Base-by-base conservation (phyloP, 176 grass and related monocot species). In the Leersia perrieri region DNA sequence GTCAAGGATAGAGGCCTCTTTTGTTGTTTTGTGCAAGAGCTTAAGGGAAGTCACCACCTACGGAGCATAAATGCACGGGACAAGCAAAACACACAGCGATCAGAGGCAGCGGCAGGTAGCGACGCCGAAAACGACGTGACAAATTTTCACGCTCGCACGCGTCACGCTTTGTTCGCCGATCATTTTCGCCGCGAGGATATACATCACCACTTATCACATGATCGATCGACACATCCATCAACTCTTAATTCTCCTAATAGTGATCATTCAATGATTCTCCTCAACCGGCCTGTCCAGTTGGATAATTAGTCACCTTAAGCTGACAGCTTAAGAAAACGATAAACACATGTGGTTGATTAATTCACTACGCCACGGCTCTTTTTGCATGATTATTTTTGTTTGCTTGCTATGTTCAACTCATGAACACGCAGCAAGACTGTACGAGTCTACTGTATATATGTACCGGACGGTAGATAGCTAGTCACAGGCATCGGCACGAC, bases 81-180 rank as follows among this genome's bases (percentile, higher is more conserved):
- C 57, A 60, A 15, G 70, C n/a, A 62, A 12, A 39, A 3, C 49
- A 64, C 6, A 39, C 62, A 49, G 11, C 62, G 11, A 51, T 41
- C 5, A 3, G n/a, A n/a, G n/a, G 69, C 76, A 18, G 55, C 5
- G 5, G 69, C 60, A 30, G n/a, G 18, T 38, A 66, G 69, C 14
- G 51, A 75, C 60, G 49, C 49, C 25, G 72, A 64, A 11, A 36
- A 73, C 23, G 80, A 78, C 66, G 22, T 26, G 57, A 55, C 42
- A 49, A 26, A 18, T 66, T 57, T 62, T 9, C 20, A 3, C 29
- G 51, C 64, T 32, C 73, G 55, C 35, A 77, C 26, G 42, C 76
- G 27, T 87, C 66, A 27, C 51, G 22, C 25, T 57, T 83, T 8
- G 73, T 83, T 82, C 58, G 73, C 79, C 58, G 33, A 58, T 77